Conservation (phyloP, 2,329 filamentous ascomycete genomes). For the Zymoseptoria passerinii region DNA sequence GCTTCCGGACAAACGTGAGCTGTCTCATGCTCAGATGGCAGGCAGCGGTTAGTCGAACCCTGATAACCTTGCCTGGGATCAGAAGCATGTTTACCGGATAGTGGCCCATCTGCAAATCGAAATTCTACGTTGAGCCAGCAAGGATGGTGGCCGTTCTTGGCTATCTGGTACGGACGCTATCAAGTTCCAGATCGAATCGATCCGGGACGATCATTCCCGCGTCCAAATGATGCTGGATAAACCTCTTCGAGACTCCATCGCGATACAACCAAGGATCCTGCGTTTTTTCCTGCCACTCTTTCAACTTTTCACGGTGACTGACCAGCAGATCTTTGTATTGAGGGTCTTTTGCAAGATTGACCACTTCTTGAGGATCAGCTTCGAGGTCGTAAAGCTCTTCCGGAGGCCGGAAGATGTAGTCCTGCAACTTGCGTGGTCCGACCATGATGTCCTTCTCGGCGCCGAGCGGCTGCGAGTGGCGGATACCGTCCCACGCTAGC, state of each 20-base stretch:
- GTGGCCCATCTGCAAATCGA: neutral
- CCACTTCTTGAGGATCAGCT: slow-evolving; percentile 39
- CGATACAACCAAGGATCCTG: slow-evolving; percentile 30
- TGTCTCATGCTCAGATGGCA: no score
- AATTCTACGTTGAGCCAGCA: neutral
- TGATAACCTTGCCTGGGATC: neutral
- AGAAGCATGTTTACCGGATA: neutral
- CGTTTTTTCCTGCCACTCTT: slow-evolving; percentile 30
- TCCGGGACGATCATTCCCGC: neutral
- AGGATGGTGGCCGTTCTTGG: neutral
- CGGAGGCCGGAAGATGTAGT: slow-evolving; percentile 38
- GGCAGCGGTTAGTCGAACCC: neutral
- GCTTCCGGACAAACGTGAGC: no score
- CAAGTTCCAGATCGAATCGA: neutral
- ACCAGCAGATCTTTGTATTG: slow-evolving; percentile 27
- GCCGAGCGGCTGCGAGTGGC: slow-evolving; percentile 26
- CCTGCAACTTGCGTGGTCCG: slow-evolving; percentile 34
- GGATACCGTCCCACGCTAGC: slow-evolving; percentile 39
- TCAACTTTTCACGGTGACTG: slow-evolving; percentile 28
- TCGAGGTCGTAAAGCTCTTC: slow-evolving; percentile 44
- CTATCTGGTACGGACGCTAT: neutral
- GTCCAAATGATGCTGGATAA: neutral
- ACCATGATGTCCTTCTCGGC: slow-evolving; percentile 26
- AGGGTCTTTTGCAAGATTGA: slow-evolving; percentile 35
- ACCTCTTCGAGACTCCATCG: slow-evolving; percentile 17